Evolutionary conservation across 257 asterid species (phyloP), one percentile per base, ranked within the genome.

Genomic region (Perilla frutescens): DNA sequence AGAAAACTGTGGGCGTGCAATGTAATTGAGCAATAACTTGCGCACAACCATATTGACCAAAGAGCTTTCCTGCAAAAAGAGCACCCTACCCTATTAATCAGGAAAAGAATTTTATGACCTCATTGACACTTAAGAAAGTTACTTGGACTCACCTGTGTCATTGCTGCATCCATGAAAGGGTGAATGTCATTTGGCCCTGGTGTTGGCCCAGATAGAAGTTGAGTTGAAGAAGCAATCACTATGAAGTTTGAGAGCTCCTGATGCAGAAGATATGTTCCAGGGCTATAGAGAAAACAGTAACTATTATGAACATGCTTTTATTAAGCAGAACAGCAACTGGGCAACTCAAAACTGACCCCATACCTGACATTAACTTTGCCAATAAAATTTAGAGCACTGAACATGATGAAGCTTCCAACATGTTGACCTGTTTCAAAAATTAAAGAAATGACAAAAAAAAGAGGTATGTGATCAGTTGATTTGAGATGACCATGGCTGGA

Each of bases 131-230:
- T 8, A 32, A 6, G 50, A 56, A 66, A 63, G 73, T 62, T 48
- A 55, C 36, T 47, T 45, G 64, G 40, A 55, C 60, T 70, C 57
- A 95, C 99, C 97, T 92, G 96, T 74, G 58, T 76, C 97, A 92
- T 92, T 68, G 87, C 85, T 66, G 98, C 92, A 81, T 95, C 98
- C 51, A 89, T 80, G 74, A 95, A 92, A 73, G 99, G 98, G 79
- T 92, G 96, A 70, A 76, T 68, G 77, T 92, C 98, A 80, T 83
- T 82, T 36, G 90, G 96, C 61, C 98, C 96, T 4, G 97, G 94
- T 61, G 98, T 86, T 45, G 98, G 96, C 78, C 97, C 96, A 76
- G 96, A 84, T 66, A 86, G 96, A 83, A 95, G 97, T 83, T 95
- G 99, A 60, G 97, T 92, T 63, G 99, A 95, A 86, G 86, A 81